Evolutionary conservation across 2,329 filamentous ascomycete genomes (phyloP).

Genomic region (Trichoderma atrobrunneum): DNA sequence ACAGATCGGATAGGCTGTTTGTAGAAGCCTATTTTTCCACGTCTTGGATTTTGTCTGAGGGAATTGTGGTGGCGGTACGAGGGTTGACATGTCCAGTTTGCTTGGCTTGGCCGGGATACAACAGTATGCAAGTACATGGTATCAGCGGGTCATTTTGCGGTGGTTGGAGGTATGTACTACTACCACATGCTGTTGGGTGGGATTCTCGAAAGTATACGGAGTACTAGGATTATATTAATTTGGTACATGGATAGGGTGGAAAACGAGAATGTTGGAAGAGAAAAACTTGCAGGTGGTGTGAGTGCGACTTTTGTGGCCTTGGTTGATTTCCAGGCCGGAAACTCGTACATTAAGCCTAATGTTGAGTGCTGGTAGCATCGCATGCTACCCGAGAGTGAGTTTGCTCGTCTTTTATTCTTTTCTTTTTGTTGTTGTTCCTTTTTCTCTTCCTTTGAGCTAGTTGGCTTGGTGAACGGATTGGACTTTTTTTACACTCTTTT

Average conservation of each 20-base stretch:
- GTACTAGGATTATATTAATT: not conserved
- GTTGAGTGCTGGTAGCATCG: not conserved
- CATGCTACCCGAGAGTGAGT: not conserved
- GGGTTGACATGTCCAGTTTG: not conserved
- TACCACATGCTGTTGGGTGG: slow-evolving; percentile 1
- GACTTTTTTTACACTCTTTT: not conserved
- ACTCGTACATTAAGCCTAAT: not conserved
- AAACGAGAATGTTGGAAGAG: not conserved
- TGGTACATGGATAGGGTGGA: not conserved
- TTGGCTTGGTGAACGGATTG: not conserved
- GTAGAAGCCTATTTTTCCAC: not conserved
- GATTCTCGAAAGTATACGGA: not conserved
- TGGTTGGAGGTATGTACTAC: not conserved
- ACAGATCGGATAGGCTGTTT: slow-evolving; percentile 2
- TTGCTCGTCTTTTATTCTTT: not conserved
- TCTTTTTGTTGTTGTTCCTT: not conserved
- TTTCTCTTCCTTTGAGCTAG: not conserved
- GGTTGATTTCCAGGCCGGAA: not conserved
- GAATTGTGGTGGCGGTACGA: not conserved
- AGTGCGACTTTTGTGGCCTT: not conserved
- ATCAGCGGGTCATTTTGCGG: not conserved
- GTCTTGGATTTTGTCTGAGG: not conserved
- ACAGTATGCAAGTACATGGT: not conserved
- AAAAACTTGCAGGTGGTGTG: not conserved
- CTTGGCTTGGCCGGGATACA: not conserved